A percentile compares a stretch with the other conserved stretches of the same genome.
Conservation (phyloP, 2,329 filamentous ascomycete genomes). For the Xylaria sp. region DNA sequence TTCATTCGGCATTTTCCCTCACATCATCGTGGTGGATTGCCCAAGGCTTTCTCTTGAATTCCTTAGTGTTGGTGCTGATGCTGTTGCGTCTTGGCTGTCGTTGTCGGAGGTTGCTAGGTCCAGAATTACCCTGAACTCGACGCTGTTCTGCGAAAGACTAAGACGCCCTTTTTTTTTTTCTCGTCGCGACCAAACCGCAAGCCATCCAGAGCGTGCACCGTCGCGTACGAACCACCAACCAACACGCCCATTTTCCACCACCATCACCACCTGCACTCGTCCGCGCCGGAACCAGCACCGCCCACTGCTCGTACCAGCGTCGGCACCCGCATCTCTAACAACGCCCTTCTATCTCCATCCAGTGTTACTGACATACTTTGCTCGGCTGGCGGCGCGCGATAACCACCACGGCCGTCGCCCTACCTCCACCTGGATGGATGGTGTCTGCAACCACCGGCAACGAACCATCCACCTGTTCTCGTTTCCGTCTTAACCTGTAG, state of each 20-base stretch:
- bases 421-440: conserved; percentile 16
- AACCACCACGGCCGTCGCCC: not conserved
- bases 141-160: conserved; percentile 15
- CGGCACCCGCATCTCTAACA: conserved; percentile 15
- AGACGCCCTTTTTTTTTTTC: conserved; percentile 19
- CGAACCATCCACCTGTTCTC: not conserved
- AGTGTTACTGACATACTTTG: not conserved
- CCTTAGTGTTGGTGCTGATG: conserved; percentile 19
- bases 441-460: not conserved
- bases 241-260: conserved; percentile 1
- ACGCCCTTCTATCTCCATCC: not conserved
- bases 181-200: conserved; percentile 27
- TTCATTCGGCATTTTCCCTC: not conserved
- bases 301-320: not conserved
- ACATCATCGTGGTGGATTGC: conserved; percentile 9
- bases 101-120: conserved; percentile 28
- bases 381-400: conserved; percentile 11
- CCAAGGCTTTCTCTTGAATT: not conserved
- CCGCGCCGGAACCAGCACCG: conserved; percentile 13
- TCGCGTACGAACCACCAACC: conserved; percentile 22
- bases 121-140: conserved; percentile 7
- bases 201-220: conserved; percentile 26
- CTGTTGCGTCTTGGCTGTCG: conserved; percentile 15
- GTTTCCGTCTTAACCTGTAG: conserved; percentile 11
- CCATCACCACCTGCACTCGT: not conserved